Conservation (phyloP, 352 stramenopile species). For the Globisporangium apiculatum region DNA sequence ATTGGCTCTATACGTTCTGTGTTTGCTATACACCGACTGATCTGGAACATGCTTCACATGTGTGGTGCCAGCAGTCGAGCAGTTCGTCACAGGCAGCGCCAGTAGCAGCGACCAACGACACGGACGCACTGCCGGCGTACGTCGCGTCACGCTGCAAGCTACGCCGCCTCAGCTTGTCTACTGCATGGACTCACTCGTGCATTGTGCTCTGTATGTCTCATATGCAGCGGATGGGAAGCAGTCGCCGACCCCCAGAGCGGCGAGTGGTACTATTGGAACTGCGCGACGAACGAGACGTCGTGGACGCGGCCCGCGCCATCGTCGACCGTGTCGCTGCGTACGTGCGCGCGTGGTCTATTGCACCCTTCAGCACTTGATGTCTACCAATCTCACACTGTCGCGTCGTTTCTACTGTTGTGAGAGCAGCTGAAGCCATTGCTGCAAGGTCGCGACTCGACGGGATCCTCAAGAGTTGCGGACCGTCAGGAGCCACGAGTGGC, state of each 20-base stretch:
- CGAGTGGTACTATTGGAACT: slow-evolving; percentile 72
- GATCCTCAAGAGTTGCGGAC: slow-evolving; percentile 39
- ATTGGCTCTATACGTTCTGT: too few relatives aligned
- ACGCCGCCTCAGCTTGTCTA: too few relatives aligned
- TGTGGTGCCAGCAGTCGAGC: too few relatives aligned
- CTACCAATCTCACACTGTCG: not conserved
- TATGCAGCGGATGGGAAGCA: slow-evolving; percentile 52
- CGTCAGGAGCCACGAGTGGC: not conserved
- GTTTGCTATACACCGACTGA: too few relatives aligned
- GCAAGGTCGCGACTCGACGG: slow-evolving; percentile 57
- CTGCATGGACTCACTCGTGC: not conserved
- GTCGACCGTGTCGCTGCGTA: slow-evolving; percentile 49
- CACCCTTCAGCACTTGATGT: not conserved
- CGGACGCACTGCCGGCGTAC: not conserved
- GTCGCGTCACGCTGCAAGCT: not conserved
- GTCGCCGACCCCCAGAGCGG: slow-evolving; percentile 46
- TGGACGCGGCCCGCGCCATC: slow-evolving; percentile 45
- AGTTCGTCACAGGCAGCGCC: not conserved
- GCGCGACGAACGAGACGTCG: slow-evolving; percentile 61
- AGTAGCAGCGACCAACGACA: not conserved
- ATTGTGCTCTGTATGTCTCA: not conserved
- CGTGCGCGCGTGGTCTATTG: not conserved
- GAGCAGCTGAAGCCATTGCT: slow-evolving; percentile 38
- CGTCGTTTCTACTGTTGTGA: too few relatives aligned
- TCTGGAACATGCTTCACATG: too few relatives aligned